Base-by-base conservation (phyloP, 768 basidiomycete species). In the Kwoniella dejecticola region DNA sequence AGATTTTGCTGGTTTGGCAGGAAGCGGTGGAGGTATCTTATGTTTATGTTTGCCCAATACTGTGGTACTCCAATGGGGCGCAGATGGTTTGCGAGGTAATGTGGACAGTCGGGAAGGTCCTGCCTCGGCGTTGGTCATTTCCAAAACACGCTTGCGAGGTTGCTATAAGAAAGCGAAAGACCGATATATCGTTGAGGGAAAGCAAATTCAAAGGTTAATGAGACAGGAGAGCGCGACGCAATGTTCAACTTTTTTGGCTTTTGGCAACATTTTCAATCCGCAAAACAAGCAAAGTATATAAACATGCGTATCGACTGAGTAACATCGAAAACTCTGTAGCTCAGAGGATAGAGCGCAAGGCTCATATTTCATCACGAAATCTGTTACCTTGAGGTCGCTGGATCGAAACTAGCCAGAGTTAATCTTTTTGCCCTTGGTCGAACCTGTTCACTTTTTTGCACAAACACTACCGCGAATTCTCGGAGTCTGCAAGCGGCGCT, bases 21-120 rank as follows among this genome's bases (percentile, higher is more conserved):
- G 64, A 10, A 60, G 54, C 2, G 64, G 59, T n/a, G 59, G 58
- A 23, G 58, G 64, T 5, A 56, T 27, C 61, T 65, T 60, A 17
- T 54, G 57, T 42, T 55, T 64, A 40, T 24, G 17, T 31, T 19
- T 50, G 6, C 41, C 19, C 19, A 24, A 47, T 19, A 10, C 24
- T 47, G 50, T n/a, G 41, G 55, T 19, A 1, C 44, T 26, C 17
- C 57, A 57, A 24, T 64, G 63, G 10, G 50, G 44, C 26, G 63
- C 55, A 29, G 44, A 29, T 13, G 57, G 57, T 50, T 56, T 59
- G n/a, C 57, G 50, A 31, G 63, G 62, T 13, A 31, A 41, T n/a
- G 33, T 36, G 15, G 33, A 7, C 7, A 24, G 24, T 26, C 41
- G 50, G 3, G 62, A 64, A 21, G 63, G 60, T n/a, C 60, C 60